Base-by-base conservation (phyloP, 202 grass and related monocot genomes). In the Elaeis oleifera region DNA sequence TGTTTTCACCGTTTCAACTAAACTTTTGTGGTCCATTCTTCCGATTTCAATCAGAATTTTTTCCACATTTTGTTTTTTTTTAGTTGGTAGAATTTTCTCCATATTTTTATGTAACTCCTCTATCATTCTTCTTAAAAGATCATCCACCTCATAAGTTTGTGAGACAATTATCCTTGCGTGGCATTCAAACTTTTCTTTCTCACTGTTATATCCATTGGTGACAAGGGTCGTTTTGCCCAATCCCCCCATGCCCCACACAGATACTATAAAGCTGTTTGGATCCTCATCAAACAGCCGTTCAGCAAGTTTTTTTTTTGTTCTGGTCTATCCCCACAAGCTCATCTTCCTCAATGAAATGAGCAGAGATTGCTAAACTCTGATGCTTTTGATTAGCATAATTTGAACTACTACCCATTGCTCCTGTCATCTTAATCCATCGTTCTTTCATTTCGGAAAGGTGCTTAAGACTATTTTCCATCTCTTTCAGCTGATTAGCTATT, bases 221-320 rank as follows among this genome's bases (percentile, higher is more conserved):
- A 71, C 80, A 16, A 83, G 49, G 21, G 64, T 71, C 14, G 59
- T 84, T 70, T 84, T 84, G 4, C 81, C 81, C 2, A 79, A 15
- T 2, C 81, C 81, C 1, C 75, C 75, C 71, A 81, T 81, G 23
- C 78, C 78, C 39, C 53, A 71, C 5, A 81, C 60, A 5, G 65
- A 55, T 15, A 75, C 55, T 23, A 71, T 32, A 9, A 21, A 23
- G 9, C 51, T 5, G 21, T 23, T 31, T 1, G 1, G 11, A 50
- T 84, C 54, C n/a, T 54, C 27, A 21, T 50, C 57, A 21, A 22
- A 21, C 0, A 79, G 53, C 6, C 26, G 68, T 1, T 60, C 16
- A 27, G 61, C 63, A 29, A 84, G 29, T 21, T 6, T 39, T 20
- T 39, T 4, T 57, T 49, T 61, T n/a, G 39, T 75, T 59, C 58